Percentiles rank a stretch among this genome's conserved stretches.
phyloP scores from a whole-genome alignment of 768 basidiomycete genomes.

The Fomitopsis pulvina region DNA sequence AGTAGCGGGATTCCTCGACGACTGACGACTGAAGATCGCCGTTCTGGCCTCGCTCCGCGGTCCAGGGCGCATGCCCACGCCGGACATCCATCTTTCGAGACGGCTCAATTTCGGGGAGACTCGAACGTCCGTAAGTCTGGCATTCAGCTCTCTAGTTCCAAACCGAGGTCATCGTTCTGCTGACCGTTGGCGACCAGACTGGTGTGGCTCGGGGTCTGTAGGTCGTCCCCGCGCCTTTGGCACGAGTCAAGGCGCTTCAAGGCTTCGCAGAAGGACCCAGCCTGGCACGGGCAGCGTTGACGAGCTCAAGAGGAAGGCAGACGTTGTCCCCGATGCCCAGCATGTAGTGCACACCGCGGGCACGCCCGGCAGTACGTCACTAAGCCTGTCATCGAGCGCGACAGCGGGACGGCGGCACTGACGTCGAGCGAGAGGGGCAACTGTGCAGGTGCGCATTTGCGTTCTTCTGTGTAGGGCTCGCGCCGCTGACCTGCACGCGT shows the following conservation, averaged over 20 bases:
- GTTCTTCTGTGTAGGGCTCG: background rate
- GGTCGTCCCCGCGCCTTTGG: constrained; percentile 68
- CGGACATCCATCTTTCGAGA: too few relatives aligned
- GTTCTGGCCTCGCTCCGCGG: too few relatives aligned
- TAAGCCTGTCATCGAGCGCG: background rate
- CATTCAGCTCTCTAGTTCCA: too few relatives aligned
- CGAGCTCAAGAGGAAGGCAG: constrained; percentile 20
- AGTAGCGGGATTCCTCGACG: too few relatives aligned
- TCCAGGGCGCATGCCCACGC: too few relatives aligned
- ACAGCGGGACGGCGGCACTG: background rate
- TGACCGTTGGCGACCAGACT: too few relatives aligned
- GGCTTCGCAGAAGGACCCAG: constrained; percentile 31
- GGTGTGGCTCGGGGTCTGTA: constrained; percentile 50
- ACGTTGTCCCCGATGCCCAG: constrained; percentile 14
- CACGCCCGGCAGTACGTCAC: background rate
- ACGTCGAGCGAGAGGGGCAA: background rate
- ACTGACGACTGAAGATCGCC: too few relatives aligned
- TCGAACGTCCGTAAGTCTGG: too few relatives aligned
- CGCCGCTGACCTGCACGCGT: background rate
- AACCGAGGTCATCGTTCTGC: too few relatives aligned
- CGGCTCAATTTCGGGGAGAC: too few relatives aligned
- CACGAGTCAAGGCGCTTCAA: constrained; percentile 63
- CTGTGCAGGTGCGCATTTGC: background rate
- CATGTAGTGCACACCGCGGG: constrained; percentile 25
- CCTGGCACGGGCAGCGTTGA: constrained; percentile 24